phyloP scores from a whole-genome alignment of 2,329 filamentous ascomycete species.

The Cercospora zeae-maydis region DNA sequence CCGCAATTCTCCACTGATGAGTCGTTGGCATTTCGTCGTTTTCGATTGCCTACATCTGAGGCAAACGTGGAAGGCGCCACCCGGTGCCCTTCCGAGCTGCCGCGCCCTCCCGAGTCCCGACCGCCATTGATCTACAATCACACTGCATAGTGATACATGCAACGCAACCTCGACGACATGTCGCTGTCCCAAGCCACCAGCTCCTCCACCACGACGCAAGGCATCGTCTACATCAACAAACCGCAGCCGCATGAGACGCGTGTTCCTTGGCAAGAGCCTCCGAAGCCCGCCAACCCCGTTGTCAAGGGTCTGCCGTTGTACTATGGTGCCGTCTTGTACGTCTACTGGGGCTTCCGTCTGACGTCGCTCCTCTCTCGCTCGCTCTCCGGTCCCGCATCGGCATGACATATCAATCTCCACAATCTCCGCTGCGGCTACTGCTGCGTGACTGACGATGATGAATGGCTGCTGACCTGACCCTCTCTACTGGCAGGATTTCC shows the following conservation, averaged over 20 bases:
- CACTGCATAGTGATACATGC: constrained; percentile 1
- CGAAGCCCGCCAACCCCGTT: constrained; percentile 29
- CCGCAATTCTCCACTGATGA: not conserved
- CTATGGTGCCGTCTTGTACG: constrained; percentile 60
- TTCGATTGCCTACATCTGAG: too few relatives aligned
- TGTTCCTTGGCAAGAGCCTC: constrained; percentile 55
- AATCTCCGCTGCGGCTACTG: too few relatives aligned
- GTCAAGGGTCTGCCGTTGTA: constrained; percentile 47
- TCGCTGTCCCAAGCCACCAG: not conserved
- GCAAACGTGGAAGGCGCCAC: not conserved
- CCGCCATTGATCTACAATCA: not conserved
- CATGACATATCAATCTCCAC: not conserved
- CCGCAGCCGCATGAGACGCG: constrained; percentile 25
- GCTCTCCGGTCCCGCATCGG: not conserved
- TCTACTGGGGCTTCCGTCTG: constrained; percentile 7
- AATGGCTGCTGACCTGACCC: not conserved
- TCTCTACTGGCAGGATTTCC: constrained; percentile 49
- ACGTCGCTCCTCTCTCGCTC: not conserved
- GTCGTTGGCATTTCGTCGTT: too few relatives aligned
- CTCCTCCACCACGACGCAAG: not conserved
- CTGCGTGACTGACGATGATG: constrained; percentile 4
- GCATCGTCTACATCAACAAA: constrained; percentile 15
- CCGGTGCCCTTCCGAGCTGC: not conserved
- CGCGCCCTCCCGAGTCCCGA: not conserved
- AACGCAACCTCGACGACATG: constrained; percentile 6